Conservation (phyloP, 2,329 filamentous ascomycete species). For the Aspergillus sp. region DNA sequence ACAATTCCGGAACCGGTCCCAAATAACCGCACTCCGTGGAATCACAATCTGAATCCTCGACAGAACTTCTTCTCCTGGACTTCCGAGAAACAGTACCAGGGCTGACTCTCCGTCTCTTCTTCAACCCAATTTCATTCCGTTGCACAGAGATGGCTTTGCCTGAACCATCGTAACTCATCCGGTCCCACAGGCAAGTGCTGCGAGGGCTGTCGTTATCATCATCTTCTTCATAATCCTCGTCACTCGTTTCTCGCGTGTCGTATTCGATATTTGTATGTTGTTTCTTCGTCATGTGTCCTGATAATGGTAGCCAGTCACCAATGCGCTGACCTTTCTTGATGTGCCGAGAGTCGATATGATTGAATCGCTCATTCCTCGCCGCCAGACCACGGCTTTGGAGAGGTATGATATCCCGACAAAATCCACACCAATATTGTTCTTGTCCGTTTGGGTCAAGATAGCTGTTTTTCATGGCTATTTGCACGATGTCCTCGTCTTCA, state of each 20-base stretch:
- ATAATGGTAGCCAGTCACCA: slow-evolving; percentile 26
- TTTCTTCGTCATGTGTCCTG: slow-evolving; percentile 17
- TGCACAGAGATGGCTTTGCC: no score
- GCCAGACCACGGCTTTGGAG: slow-evolving; percentile 45
- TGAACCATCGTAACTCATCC: background rate
- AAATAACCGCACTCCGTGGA: no score
- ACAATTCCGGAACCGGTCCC: no score
- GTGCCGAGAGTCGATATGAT: slow-evolving; percentile 65
- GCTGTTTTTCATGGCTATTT: slow-evolving; percentile 41
- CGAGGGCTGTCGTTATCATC: background rate
- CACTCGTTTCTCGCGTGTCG: no score
- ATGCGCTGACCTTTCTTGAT: slow-evolving; percentile 35
- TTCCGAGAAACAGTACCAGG: background rate
- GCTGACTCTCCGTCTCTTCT: no score
- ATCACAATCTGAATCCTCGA: no score
- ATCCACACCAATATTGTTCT: slow-evolving; percentile 77
- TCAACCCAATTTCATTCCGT: no score
- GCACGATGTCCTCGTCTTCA: slow-evolving; percentile 23
- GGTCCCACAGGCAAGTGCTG: background rate
- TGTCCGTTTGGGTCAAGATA: slow-evolving; percentile 60
- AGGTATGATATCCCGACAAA: slow-evolving; percentile 58
- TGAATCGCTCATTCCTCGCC: slow-evolving; percentile 55
- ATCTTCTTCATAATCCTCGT: background rate
- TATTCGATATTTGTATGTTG: background rate
- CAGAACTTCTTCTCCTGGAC: background rate